phyloP scores from a whole-genome alignment of 1,284 basidiomycete species.

The Ustilago curta region DNA sequence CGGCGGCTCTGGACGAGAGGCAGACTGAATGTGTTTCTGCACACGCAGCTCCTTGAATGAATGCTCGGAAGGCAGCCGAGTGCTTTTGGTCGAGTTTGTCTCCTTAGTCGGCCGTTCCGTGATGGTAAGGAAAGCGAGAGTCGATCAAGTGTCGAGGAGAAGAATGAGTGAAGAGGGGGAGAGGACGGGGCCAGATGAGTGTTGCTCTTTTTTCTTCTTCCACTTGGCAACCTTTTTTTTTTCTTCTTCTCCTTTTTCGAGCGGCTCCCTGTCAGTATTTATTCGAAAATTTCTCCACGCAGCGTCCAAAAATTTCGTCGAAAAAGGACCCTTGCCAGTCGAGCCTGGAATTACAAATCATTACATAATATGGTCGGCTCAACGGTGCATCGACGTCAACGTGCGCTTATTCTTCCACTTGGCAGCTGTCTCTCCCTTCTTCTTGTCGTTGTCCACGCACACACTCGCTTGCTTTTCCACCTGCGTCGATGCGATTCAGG shows the following conservation, averaged over 20 bases:
- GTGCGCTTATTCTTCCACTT: conserved; percentile 5
- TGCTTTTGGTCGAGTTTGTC: background rate
- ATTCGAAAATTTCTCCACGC: conserved; percentile 1
- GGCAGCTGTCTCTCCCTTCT: background rate
- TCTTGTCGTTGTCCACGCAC: background rate
- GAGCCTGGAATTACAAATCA: background rate
- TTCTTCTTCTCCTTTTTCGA: conserved; percentile 1
- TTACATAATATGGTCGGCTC: conserved; percentile 6
- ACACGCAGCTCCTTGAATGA: conserved; percentile 2
- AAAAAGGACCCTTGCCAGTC: conserved; percentile 2
- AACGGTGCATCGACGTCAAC: conserved; percentile 16
- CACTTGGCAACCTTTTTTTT: background rate
- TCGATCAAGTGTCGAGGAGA: background rate
- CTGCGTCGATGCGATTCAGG: conserved; percentile 20
- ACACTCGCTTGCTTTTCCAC: background rate
- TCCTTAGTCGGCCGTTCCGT: background rate
- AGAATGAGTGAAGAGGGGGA: background rate
- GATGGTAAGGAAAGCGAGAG: background rate
- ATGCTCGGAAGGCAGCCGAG: background rate
- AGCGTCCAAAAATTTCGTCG: conserved; percentile 10
- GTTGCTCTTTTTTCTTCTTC: conserved; percentile 10
- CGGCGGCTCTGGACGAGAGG: conserved; percentile 6
- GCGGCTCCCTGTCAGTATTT: too few species aligned
- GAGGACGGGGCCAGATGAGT: background rate
- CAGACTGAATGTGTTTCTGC: background rate